phyloP scores from a whole-genome alignment of 1,284 basidiomycete species.

The Tausonia pullulans region DNA sequence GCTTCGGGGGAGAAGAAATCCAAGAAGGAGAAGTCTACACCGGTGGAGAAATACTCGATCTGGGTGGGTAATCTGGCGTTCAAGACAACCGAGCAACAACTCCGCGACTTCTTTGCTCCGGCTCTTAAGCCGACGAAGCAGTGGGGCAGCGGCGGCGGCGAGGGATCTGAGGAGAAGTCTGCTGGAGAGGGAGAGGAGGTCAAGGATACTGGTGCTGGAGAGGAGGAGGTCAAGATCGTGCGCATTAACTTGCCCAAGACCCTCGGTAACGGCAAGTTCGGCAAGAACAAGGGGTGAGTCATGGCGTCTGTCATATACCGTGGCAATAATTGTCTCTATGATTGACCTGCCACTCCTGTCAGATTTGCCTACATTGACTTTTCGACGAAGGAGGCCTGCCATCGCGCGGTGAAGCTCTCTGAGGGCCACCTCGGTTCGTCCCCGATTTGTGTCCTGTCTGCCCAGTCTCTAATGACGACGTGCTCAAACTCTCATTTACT shows the following conservation, averaged over 20 bases:
- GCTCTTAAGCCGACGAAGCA: slow-evolving; percentile 42
- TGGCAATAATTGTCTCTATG: background rate
- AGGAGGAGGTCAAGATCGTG: slow-evolving; percentile 30
- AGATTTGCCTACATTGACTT: slow-evolving; percentile 98
- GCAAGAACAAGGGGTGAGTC: slow-evolving; percentile 42
- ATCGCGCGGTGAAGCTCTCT: slow-evolving; percentile 61
- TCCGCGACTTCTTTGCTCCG: slow-evolving; percentile 60
- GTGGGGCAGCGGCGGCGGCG: background rate
- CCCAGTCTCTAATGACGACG: background rate
- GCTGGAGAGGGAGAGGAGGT: slow-evolving; percentile 18
- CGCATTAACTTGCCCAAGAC: slow-evolving; percentile 42
- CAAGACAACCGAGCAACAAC: slow-evolving; percentile 64
- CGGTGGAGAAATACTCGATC: slow-evolving; percentile 58
- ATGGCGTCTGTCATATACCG: background rate
- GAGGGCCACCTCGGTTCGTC: slow-evolving; percentile 51
- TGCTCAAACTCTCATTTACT: background rate
- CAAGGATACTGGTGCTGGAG: slow-evolving; percentile 13
- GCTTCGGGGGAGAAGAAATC: slow-evolving; percentile 22
- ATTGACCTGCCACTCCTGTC: background rate
- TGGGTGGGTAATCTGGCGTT: slow-evolving; percentile 95
- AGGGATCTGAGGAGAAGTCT: slow-evolving; percentile 19
- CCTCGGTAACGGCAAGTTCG: slow-evolving; percentile 24
- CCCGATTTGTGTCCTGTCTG: background rate
- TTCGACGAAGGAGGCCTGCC: slow-evolving; percentile 59
- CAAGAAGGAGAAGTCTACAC: slow-evolving; percentile 53